Base-by-base conservation (phyloP, 176 grass and related monocot genomes). In the Aegilops speltoides region DNA sequence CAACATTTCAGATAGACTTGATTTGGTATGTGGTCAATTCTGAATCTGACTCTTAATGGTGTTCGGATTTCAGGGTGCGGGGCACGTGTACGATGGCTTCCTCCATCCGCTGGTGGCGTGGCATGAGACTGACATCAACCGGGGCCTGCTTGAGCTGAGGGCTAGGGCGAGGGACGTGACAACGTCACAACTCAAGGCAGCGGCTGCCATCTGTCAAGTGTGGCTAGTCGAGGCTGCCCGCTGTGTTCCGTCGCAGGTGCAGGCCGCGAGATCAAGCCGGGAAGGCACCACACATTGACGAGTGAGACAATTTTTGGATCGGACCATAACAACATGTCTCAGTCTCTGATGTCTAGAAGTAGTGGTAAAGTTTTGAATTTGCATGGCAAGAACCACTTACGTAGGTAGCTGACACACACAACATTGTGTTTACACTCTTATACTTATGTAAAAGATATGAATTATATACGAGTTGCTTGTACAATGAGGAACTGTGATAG, bases 111-210 rank as follows among this genome's bases (percentile, higher is more conserved):
- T 74, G 78, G 69, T 92, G 37, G 33, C 93, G n/a, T 80, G 79
- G 86, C 83, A 95, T 68, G 95, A 93, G 86, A 79, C 25, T 7
- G 93, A 89, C 41, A 95, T 95, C 54, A 91, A 95, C 83, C 85
- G 83, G 0, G 81, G 60, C 62, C 79, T 92, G 63, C 74, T 83
- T 61, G 86, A 95, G 70, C 24, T 95, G 76, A 88, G 62, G 83
- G 73, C 85, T 69, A 77, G 87, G 33, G 93, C 76, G 13, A 66
- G 5, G n/a, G 89, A 95, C 76, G 73, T 86, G 25, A 70, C 77
- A 45, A 29, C 89, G 63, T 34, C 82, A 22, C 90, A 78, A 26
- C 84, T 82, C 11, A 88, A 82, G 32, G 89, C 70, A 7, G 85
- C 83, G 24, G 52, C 75, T 48, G 68, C 24, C 6, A 78, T 84